phyloP scores from a whole-genome alignment of 805 yeast species.

The Brettanomyces custersianus region DNA sequence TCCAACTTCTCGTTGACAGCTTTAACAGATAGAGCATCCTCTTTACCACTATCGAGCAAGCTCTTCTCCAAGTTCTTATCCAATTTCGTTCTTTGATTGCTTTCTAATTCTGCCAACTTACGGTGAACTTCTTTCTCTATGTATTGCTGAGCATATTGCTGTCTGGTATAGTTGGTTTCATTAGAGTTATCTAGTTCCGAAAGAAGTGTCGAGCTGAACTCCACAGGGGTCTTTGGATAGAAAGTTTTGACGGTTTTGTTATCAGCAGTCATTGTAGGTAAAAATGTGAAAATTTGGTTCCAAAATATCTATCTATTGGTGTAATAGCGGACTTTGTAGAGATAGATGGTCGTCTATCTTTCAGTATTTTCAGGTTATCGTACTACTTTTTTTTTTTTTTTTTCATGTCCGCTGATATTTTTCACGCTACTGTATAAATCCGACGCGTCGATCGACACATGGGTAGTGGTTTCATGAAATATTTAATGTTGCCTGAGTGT shows the following conservation, averaged over 20 bases:
- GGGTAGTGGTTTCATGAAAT: too few species aligned
- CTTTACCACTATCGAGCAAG: constrained; percentile 27
- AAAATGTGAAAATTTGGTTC: too few species aligned
- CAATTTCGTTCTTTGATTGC: constrained; percentile 41
- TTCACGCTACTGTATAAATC: too few species aligned
- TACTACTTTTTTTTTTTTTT: too few species aligned
- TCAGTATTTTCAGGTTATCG: too few species aligned
- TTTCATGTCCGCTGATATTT: too few species aligned
- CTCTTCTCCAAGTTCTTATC: constrained; percentile 39
- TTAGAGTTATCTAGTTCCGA: constrained; percentile 47
- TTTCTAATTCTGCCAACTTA: constrained; percentile 46
- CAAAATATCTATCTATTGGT: too few species aligned
- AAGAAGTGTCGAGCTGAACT: constrained; percentile 55
- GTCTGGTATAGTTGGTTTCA: constrained; percentile 65
- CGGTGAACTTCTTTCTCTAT: constrained; percentile 57
- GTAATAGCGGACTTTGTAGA: too few species aligned
- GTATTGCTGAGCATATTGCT: constrained; percentile 57
- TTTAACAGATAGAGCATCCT: constrained; percentile 16
- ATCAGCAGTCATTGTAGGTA: neutral
- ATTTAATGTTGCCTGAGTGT: too few species aligned
- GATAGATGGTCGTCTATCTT: too few species aligned
- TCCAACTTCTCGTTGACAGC: constrained; percentile 25
- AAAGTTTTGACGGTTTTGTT: constrained; percentile 40
- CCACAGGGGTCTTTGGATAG: constrained; percentile 59
- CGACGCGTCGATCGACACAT: too few species aligned